Conservation (phyloP, 1,284 basidiomycete genomes). For the Ganoderma lucidum region DNA sequence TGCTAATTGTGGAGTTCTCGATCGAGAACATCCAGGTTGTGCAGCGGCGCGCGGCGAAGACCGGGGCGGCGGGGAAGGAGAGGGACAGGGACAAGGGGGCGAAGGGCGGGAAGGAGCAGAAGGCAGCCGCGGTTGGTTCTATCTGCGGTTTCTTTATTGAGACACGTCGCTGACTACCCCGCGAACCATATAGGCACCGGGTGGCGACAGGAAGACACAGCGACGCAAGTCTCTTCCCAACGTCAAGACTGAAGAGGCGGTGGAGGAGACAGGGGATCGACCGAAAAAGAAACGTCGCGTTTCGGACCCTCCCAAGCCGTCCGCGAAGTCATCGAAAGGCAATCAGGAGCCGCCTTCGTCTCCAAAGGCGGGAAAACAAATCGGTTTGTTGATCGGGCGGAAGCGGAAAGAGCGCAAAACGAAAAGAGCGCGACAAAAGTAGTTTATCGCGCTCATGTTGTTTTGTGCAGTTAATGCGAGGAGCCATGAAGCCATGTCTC, state of each 20-base stretch:
- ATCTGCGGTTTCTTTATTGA: constrained; percentile 2
- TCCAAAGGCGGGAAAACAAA: constrained; percentile 21
- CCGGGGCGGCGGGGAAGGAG: constrained; percentile 7
- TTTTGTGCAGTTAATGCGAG: not conserved
- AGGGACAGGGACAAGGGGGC: constrained; percentile 16
- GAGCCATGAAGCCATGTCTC: too few relatives aligned
- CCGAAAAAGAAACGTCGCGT: constrained; percentile 41
- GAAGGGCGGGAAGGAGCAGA: constrained; percentile 36
- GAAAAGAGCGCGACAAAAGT: constrained; percentile 33
- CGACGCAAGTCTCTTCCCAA: constrained; percentile 29
- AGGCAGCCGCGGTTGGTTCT: constrained; percentile 27
- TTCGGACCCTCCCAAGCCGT: constrained; percentile 31
- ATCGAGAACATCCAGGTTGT: constrained; percentile 94
- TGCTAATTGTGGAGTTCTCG: constrained; percentile 90
- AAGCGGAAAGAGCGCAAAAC: constrained; percentile 44
- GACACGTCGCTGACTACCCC: constrained; percentile 12
- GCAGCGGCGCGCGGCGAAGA: constrained; percentile 65
- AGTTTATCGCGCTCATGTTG: constrained; percentile 4
- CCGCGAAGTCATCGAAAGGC: constrained; percentile 20
- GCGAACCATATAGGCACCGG: constrained; percentile 25
- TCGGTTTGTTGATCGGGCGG: constrained; percentile 45
- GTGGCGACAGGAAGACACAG: constrained; percentile 29
- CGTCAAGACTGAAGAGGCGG: constrained; percentile 35
- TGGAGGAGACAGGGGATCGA: constrained; percentile 31
- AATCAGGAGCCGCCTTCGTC: constrained; percentile 20